Percentiles rank a stretch among this genome's conserved stretches.
phyloP scores from a whole-genome alignment of 805 yeast genomes.

The Candida berthetii region DNA sequence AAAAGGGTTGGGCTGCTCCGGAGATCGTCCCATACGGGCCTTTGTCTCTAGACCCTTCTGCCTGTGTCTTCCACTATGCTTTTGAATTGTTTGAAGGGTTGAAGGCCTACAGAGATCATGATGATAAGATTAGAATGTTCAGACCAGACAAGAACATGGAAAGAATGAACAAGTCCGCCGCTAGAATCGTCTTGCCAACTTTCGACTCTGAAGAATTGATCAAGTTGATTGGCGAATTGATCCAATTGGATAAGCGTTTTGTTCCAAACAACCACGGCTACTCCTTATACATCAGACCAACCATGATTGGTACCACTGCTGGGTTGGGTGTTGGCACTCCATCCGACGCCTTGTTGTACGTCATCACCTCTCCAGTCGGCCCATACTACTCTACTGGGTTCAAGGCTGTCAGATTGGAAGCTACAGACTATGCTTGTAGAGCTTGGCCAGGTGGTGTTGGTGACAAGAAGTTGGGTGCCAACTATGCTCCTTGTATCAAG shows the following conservation, averaged over 20 bases:
- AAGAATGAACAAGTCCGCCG: constrained; percentile 86
- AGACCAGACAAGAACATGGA: constrained; percentile 90
- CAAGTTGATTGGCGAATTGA: constrained; percentile 69
- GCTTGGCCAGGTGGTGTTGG: constrained; percentile 99
- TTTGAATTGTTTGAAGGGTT: constrained; percentile 95
- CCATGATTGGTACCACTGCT: constrained; percentile 88
- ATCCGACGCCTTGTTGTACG: constrained; percentile 71
- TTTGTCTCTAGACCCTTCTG: constrained; percentile 75
- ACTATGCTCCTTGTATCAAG: constrained; percentile 91
- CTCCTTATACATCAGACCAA: constrained; percentile 90
- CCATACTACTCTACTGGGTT: constrained; percentile 94
- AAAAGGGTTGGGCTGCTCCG: constrained; percentile 85
- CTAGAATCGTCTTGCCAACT: constrained; percentile 81
- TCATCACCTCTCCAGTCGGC: constrained; percentile 94
- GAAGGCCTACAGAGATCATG: constrained; percentile 73
- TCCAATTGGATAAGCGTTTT: constrained; percentile 67
- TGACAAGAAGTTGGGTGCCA: constrained; percentile 93
- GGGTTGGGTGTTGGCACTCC: constrained; percentile 87
- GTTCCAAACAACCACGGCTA: constrained; percentile 86
- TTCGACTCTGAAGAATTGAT: constrained; percentile 76
- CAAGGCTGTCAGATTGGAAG: constrained; percentile 91
- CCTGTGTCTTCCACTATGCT: constrained; percentile 90
- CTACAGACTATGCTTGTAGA: constrained; percentile 92
- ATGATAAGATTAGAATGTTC: constrained; percentile 73
- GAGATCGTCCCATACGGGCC: constrained; percentile 81